phyloP scores from a whole-genome alignment of 2,329 filamentous ascomycete genomes.

The Periconia digitata region DNA sequence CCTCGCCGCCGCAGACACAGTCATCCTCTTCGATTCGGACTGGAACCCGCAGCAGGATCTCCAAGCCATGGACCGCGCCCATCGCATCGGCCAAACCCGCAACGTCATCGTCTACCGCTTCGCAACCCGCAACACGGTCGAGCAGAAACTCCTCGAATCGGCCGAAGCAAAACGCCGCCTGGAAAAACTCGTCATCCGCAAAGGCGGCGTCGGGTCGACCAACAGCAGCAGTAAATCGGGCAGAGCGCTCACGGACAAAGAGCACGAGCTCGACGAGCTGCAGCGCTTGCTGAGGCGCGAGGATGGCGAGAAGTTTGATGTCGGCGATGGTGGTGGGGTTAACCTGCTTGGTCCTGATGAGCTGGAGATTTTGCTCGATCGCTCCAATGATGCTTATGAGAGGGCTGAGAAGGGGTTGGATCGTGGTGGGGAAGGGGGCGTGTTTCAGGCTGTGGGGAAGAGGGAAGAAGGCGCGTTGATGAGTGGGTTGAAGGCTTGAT shows the following conservation, averaged over 20 bases:
- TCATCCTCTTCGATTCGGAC: conserved; percentile 85
- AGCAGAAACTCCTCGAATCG: conserved; percentile 81
- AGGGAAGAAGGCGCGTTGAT: conserved; percentile 56
- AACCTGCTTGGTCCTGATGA: conserved; percentile 75
- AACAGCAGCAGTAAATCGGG: conserved; percentile 53
- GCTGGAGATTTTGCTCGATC: conserved; percentile 75
- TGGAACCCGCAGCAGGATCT: conserved; percentile 98
- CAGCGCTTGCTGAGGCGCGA: conserved; percentile 56
- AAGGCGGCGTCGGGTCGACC: conserved; percentile 68
- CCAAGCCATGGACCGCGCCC: conserved; percentile 92
- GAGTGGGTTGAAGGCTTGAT: conserved; percentile 48
- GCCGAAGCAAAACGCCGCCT: conserved; percentile 90
- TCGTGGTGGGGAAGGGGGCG: conserved; percentile 59
- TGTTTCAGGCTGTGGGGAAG: conserved; percentile 82
- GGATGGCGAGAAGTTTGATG: conserved; percentile 68
- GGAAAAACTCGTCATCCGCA: conserved; percentile 94
- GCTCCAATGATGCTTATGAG: conserved; percentile 67
- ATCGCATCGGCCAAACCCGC: conserved; percentile 89
- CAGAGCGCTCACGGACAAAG: conserved; percentile 52
- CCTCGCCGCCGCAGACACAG: conserved; percentile 85
- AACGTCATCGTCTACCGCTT: conserved; percentile 94
- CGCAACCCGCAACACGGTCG: conserved; percentile 89
- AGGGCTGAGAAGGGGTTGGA: conserved; percentile 78
- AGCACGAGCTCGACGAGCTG: conserved; percentile 52
- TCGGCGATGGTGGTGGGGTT: conserved; percentile 57